These are phyloP conservation scores for Elsinoe necatrix DNA, from an alignment of 2,329 filamentous ascomycete species.

Conservation along the genomic window DNA sequence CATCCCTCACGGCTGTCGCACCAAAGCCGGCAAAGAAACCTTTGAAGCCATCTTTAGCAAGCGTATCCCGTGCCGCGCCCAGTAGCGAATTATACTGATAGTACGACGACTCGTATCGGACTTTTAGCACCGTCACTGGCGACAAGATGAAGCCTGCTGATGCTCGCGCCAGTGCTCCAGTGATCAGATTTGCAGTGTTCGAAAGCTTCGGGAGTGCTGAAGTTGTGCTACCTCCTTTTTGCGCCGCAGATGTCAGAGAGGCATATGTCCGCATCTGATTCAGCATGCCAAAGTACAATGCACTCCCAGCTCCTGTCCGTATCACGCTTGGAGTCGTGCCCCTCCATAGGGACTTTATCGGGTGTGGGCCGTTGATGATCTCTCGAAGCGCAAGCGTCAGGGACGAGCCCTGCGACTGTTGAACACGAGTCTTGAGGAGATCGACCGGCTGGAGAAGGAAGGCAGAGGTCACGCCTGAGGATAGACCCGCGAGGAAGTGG, in stretches of 20 bases:
- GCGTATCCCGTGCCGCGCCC: slow-evolving; percentile 66
- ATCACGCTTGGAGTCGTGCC: slow-evolving; percentile 89
- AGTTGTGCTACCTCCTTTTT: slow-evolving; percentile 20
- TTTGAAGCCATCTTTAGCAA: slow-evolving; percentile 60
- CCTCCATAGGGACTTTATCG: slow-evolving; percentile 74
- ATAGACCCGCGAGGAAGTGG: slow-evolving; percentile 82
- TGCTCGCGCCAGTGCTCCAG: slow-evolving; percentile 75
- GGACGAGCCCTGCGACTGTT: slow-evolving; percentile 66
- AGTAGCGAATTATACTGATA: slow-evolving; percentile 74
- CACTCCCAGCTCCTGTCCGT: slow-evolving; percentile 84
- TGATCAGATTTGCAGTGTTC: slow-evolving; percentile 74
- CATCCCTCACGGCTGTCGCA: slow-evolving; percentile 84
- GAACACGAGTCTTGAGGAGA: slow-evolving; percentile 90
- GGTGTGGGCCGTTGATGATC: slow-evolving; percentile 58
- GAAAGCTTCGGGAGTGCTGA: slow-evolving; percentile 63
- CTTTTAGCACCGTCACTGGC: slow-evolving; percentile 93
- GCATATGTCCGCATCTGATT: slow-evolving; percentile 49
- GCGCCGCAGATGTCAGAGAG: slow-evolving; percentile 28
- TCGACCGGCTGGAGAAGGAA: slow-evolving; percentile 90
- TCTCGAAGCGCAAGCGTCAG: slow-evolving; percentile 60
- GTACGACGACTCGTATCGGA: slow-evolving; percentile 82
- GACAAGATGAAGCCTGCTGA: slow-evolving; percentile 86
- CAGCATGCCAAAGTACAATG: slow-evolving; percentile 85
- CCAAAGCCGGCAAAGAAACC: slow-evolving; percentile 94
- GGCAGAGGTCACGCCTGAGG: slow-evolving; percentile 78